phyloP scores from a whole-genome alignment of 805 yeast species.

The Kuraishia piskuri region DNA sequence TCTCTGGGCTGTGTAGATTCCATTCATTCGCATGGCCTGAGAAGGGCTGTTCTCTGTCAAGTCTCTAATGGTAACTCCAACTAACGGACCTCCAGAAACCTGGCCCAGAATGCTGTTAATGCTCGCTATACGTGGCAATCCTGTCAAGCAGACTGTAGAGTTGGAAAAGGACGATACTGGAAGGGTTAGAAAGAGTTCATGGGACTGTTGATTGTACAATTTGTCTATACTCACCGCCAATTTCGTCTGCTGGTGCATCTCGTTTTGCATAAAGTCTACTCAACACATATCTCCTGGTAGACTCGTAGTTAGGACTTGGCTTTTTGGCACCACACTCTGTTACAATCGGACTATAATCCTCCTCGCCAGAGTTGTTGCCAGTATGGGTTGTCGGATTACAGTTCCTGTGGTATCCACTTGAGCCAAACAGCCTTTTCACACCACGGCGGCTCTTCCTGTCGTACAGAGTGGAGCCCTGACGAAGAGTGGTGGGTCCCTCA shows the following conservation, averaged over 20 bases:
- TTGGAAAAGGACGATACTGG: too few relatives aligned
- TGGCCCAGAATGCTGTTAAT: conserved; percentile 42
- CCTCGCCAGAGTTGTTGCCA: neutral
- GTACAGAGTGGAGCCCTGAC: neutral
- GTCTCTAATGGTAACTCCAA: conserved; percentile 29
- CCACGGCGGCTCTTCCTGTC: conserved; percentile 12
- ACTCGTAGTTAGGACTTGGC: neutral
- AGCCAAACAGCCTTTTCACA: conserved; percentile 7
- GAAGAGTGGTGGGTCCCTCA: too few relatives aligned
- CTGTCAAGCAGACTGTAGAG: neutral
- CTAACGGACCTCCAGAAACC: conserved; percentile 64
- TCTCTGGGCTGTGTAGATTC: neutral
- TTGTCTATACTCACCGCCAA: neutral
- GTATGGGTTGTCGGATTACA: neutral
- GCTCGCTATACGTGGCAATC: neutral
- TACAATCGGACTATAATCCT: too few relatives aligned
- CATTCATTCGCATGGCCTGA: neutral
- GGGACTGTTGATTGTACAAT: too few relatives aligned
- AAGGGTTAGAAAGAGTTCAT: too few relatives aligned
- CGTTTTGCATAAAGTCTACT: neutral
- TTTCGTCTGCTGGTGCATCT: neutral
- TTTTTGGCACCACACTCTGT: too few relatives aligned
- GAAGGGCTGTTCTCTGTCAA: neutral
- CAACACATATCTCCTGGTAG: neutral
- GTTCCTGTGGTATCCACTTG: neutral